Evolutionary conservation across 2,329 filamentous ascomycete species (phyloP), one percentile per base, ranked within the genome.

Genomic region (Claviceps sp.): DNA sequence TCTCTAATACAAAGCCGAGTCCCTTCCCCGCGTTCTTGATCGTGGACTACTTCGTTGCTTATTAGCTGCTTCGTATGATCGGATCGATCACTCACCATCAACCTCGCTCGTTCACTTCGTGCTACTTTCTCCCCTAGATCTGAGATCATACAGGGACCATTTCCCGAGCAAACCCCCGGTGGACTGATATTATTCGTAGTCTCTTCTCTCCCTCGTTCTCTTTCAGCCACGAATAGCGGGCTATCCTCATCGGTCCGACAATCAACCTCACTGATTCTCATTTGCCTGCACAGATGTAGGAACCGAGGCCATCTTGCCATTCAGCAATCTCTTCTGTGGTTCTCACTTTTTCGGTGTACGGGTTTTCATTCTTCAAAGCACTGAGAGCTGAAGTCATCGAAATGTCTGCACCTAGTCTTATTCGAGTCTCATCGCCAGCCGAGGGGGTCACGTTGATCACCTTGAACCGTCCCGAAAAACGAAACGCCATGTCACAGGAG

Each of bases 401-500:
- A 50, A 56, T 56, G 54, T 53, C 56, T 49, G 22, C 43, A 38
- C 53, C 53, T 14, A 51, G 47, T 34, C 58, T 60, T 40, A 51
- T 60, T 39, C 46, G 57, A 50, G 55, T 47, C 46, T 54, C 57
- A 42, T 56, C 58, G 29, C 56, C 55, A 26, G 45, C 46, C 22
- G 51, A 62, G 22, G 68, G 66, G 47, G 68, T 79, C 26, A 66
- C 73, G 36, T 60, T 78, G 29, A 58, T 81, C 52, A 70, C 71
- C 14, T 62, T 80, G 54, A 75, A 78, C 62, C 70, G 78, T 2
- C 77, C 75, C 2, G 67, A 70, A 45, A 80, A 81, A 61, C 70
- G 76, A 51, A 82, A 82, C 67, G 77, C 79, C 9, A 71, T 82
- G 52, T 80, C 76, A 2, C 66, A 70, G 51, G 61, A 63, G 46